Percentiles rank a stretch among this genome's conserved stretches.
phyloP scores from a whole-genome alignment of 2,329 filamentous ascomycete genomes.

The Thermomyces lanuginosus region DNA sequence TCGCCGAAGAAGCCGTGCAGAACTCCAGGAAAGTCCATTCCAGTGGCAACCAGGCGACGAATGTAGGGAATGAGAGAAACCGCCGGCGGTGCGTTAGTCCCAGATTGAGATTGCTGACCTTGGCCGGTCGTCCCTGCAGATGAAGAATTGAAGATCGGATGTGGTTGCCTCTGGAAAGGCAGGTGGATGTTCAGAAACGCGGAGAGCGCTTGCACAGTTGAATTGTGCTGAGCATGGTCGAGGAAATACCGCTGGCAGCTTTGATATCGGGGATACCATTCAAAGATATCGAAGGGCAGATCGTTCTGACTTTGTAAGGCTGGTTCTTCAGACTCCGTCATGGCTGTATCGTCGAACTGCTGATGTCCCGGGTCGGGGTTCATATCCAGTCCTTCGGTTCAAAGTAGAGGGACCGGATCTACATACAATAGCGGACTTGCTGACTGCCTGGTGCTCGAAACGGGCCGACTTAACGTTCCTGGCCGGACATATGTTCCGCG shows the following conservation, averaged over 20 bases:
- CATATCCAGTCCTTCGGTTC: too few species aligned
- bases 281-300: slow-evolving; percentile 56
- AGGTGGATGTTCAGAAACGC: slow-evolving; percentile 84
- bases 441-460: too few species aligned
- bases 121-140: slow-evolving; percentile 12
- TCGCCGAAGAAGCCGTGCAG: slow-evolving; percentile 95
- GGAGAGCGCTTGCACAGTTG: slow-evolving; percentile 69
- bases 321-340: slow-evolving; percentile 22
- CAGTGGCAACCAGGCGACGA: slow-evolving; percentile 74
- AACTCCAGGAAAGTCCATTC: slow-evolving; percentile 74
- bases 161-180: slow-evolving; percentile 56
- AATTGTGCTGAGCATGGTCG: slow-evolving; percentile 73
- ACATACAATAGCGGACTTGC: too few species aligned
- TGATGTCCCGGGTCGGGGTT: slow-evolving; percentile 16
- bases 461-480: too few species aligned
- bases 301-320: too few species aligned
- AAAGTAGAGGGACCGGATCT: too few species aligned
- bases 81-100: slow-evolving; percentile 21
- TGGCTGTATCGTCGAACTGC: slow-evolving; percentile 22
- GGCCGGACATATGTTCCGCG: too few species aligned
- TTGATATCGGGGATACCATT: slow-evolving; percentile 84
- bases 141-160: slow-evolving; percentile 31
- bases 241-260: slow-evolving; percentile 84
- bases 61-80: slow-evolving; percentile 77
- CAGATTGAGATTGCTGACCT: slow-evolving; percentile 25